Conservation (phyloP, 805 yeast genomes). For the Barnettozyma sucrosica region DNA sequence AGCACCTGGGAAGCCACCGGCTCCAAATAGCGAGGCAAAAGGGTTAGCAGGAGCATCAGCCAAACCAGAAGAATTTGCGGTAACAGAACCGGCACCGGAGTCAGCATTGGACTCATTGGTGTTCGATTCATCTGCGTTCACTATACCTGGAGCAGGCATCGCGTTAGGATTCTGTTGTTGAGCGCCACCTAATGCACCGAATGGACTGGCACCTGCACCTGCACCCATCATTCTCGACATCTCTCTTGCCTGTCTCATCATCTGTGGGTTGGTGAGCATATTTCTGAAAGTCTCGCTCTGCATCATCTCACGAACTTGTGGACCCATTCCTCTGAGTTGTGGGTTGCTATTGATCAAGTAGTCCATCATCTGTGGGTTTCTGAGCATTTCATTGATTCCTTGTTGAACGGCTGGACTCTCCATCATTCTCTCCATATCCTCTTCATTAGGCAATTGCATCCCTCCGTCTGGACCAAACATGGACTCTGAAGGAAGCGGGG, state of each 20-base stretch:
- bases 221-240: conserved; percentile 48
- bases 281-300: conserved; percentile 80
- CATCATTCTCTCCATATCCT: conserved; percentile 69
- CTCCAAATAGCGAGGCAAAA: conserved; percentile 26
- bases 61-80: conserved; percentile 14
- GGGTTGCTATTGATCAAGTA: conserved; percentile 78
- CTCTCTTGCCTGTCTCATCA: conserved; percentile 76
- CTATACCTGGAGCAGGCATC: conserved; percentile 48
- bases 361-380: conserved; percentile 86
- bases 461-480: conserved; percentile 97
- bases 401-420: conserved; percentile 78
- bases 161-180: conserved; percentile 20
- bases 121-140: conserved; percentile 11
- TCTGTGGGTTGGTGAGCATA: conserved; percentile 77
- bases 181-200: conserved; percentile 24
- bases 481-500: conserved; percentile 79
- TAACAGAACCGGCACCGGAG: conserved; percentile 26
- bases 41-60: conserved; percentile 33
- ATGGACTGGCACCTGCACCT: conserved; percentile 16
- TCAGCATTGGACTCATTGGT: conserved; percentile 22
- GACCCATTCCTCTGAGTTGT: conserved; percentile 80
- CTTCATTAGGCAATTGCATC: conserved; percentile 63
- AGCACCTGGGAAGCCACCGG: conserved; percentile 13
- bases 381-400: conserved; percentile 72
- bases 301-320: conserved; percentile 78